A percentile compares a stretch with the other conserved stretches of the same genome.
phyloP scores from a whole-genome alignment of 305 asterid species.

The Solanum chacoense region DNA sequence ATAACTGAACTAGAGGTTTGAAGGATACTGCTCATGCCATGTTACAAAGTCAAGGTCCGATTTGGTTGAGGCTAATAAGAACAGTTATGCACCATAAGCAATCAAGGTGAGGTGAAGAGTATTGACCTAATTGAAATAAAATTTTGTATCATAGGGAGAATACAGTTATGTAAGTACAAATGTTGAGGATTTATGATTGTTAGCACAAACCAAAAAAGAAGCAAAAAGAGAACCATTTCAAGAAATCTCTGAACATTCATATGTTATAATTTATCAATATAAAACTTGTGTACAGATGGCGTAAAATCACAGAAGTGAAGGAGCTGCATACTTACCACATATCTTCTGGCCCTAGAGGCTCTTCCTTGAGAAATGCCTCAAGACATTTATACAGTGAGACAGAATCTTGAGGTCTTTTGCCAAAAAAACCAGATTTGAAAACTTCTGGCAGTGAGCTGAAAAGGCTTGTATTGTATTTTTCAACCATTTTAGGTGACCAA shows the following conservation, averaged over 20 bases:
- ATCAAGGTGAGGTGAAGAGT: background rate
- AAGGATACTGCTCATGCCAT: background rate
- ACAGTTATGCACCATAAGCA: background rate
- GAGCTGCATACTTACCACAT: conserved; percentile 72
- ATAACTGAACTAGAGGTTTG: background rate
- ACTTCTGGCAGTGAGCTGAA: conserved; percentile 62
- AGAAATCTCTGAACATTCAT: background rate
- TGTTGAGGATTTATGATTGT: background rate
- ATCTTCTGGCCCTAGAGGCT: conserved; percentile 97
- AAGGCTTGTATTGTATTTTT: conserved; percentile 33
- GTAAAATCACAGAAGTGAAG: conserved; percentile 1
- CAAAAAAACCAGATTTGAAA: conserved; percentile 49
- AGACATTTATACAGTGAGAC: conserved; percentile 85
- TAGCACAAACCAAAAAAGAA: background rate
- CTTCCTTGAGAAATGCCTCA: conserved; percentile 94
- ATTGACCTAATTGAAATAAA: background rate
- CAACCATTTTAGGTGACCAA: conserved; percentile 61
- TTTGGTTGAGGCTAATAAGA: background rate
- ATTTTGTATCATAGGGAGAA: background rate
- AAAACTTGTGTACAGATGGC: background rate
- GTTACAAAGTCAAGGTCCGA: background rate
- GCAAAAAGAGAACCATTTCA: background rate
- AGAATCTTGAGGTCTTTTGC: conserved; percentile 68
- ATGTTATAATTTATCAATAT: background rate
- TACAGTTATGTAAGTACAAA: background rate